Evolutionary conservation across 148 eudicot species (phyloP), one percentile per base, ranked within the genome.

Genomic region (Bassia scoparia): DNA sequence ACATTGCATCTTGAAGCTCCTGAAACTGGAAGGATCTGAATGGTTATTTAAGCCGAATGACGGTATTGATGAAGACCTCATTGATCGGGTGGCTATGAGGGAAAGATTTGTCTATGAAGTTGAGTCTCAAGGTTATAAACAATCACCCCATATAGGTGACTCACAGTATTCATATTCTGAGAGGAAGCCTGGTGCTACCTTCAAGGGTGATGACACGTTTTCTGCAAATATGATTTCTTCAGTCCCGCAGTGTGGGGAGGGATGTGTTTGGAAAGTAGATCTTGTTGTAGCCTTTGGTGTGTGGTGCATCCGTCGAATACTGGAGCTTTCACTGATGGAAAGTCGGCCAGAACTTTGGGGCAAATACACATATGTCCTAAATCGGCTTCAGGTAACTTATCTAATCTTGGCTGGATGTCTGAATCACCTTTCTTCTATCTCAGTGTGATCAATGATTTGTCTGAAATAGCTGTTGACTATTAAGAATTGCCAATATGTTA

Each of bases 341-440:
- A 89, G 98, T 80, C 86, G 98, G 76, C 98, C 98, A 7, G 98
- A 95, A 80, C 90, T 95, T 0, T 95, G 98, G 98, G 98, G 98
- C 46, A 91, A 91, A 76, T 95, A 95, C 78, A 95, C 98, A 35
- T 95, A 89, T 13, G 97, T 95, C 65, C 86, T 95, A 16, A 95
- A 95, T 69, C 98, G 97, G 74, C 98, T 95, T 74, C 98, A 95
- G 96, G 98, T 95, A 86, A 86, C 76, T 53, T 53, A 54, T 73
- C 65, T 37, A 16, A 49, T 73, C 52, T 10, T 20, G 11, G n/a
- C 31, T 66, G 46, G 33, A 26, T 59, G 10, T 53, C 67, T 53
- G n/a, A 30, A 74, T 21, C 16, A 64, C 26, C 27, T 59, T 21
- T 16, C 46, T 61, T 26, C 29, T 50, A 14, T 73, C 68, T 48